Evolutionary conservation across 495 filamentous ascomycete genomes (phyloP).

Genomic region (Neurospora sp.): DNA sequence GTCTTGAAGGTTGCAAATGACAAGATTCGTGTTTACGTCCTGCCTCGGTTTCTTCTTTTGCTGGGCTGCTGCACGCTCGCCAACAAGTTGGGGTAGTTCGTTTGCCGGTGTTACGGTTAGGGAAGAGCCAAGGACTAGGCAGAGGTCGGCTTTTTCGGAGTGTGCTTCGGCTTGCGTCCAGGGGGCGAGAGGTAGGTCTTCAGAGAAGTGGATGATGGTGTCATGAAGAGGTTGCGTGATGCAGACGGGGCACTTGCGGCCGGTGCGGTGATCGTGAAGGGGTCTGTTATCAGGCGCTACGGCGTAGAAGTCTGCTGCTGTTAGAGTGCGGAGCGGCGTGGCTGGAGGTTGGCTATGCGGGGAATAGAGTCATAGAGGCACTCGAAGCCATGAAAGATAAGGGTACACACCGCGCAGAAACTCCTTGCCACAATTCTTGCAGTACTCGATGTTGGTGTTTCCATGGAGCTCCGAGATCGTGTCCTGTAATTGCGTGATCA

Average conservation of each 20-base stretch:
- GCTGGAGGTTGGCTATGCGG: background rate
- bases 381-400: background rate
- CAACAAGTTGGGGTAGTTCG: constrained; percentile 28
- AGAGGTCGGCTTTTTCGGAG: constrained; percentile 31
- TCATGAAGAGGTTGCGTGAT: constrained; percentile 23
- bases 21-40: constrained; percentile 15
- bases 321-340: background rate
- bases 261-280: constrained; percentile 34
- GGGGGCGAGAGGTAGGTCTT: constrained; percentile 20
- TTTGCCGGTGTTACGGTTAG: constrained; percentile 34
- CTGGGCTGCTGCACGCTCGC: constrained; percentile 3
- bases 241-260: constrained; percentile 29
- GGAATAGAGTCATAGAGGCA: background rate
- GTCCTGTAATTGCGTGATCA: constrained; percentile 7
- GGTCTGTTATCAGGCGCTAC: constrained; percentile 33
- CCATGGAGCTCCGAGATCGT: constrained; percentile 35
- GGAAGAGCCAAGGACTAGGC: constrained; percentile 34
- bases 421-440: constrained; percentile 34
- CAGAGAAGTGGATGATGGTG: constrained; percentile 37
- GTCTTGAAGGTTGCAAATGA: constrained; percentile 35
- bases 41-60: background rate
- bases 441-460: constrained; percentile 37
- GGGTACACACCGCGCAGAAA: constrained; percentile 29
- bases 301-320: constrained; percentile 29
- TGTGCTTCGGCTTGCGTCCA: constrained; percentile 23